These are phyloP conservation scores for Odonthalia washingtoniensis DNA, from an alignment of 31 red algal genomes.

Conservation along the genomic window DNA sequence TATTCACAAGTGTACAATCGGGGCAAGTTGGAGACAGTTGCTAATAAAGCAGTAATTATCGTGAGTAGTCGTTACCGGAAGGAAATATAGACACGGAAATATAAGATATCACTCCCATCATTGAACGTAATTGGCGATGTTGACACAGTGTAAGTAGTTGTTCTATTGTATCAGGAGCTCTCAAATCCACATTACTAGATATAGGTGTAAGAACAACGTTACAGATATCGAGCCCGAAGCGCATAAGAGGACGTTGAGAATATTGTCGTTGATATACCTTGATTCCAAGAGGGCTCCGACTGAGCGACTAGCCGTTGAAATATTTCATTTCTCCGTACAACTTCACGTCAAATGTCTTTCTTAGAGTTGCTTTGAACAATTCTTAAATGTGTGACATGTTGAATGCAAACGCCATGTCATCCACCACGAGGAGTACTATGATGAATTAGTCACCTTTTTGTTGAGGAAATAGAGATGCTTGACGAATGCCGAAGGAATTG, in stretches of 20 bases:
- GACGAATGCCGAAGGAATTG: neutral
- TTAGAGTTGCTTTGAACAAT: neutral
- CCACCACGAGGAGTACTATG: neutral
- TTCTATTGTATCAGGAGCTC: neutral
- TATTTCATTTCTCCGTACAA: neutral
- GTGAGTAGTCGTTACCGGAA: neutral
- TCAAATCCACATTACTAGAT: neutral
- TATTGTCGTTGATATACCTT: neutral
- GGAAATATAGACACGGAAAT: neutral
- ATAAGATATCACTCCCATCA: conserved; percentile 32
- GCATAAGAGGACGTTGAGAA: neutral
- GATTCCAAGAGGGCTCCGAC: neutral
- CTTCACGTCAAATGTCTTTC: neutral
- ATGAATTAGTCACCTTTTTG: neutral
- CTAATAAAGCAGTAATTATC: neutral
- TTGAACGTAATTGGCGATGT: conserved; percentile 11
- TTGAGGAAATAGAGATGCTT: neutral
- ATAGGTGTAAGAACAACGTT: neutral
- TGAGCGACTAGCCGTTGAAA: neutral
- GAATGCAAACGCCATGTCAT: conserved; percentile 13
- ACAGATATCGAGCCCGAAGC: neutral
- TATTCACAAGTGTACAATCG: neutral
- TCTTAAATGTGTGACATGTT: neutral
- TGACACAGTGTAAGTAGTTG: neutral
- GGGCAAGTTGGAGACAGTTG: neutral